Conservation (phyloP, 768 basidiomycete genomes). For the Pleurotus cornucopiae region DNA sequence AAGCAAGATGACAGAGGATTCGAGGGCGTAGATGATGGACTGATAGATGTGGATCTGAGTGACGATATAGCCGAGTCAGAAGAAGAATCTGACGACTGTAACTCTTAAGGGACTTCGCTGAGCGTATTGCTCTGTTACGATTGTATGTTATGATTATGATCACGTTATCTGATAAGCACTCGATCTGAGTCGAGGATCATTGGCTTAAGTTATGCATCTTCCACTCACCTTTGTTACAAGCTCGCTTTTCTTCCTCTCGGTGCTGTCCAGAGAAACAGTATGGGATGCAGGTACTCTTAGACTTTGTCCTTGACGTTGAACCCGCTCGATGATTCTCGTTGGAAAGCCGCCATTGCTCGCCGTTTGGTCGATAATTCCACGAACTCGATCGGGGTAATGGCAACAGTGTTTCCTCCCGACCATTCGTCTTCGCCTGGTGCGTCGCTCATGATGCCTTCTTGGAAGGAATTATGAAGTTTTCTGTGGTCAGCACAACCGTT, state of each 20-base stretch:
- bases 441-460: background rate
- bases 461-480: background rate
- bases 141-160: too few relatives aligned
- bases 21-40: conserved; percentile 36
- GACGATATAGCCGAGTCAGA: conserved; percentile 26
- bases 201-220: background rate
- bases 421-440: conserved; percentile 34
- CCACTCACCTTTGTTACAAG: background rate
- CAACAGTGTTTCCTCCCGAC: conserved; percentile 40
- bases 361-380: conserved; percentile 32
- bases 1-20: conserved; percentile 47
- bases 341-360: conserved; percentile 38
- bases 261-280: conserved; percentile 33
- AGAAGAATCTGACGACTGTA: background rate
- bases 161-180: conserved; percentile 6
- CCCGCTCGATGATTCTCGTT: background rate
- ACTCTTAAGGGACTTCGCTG: too few relatives aligned
- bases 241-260: background rate
- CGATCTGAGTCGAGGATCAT: conserved; percentile 1
- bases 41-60: conserved; percentile 47
- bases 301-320: conserved; percentile 1
- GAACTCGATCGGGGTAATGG: conserved; percentile 43
- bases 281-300: conserved; percentile 40
- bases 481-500: conserved; percentile 37
- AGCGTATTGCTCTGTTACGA: too few relatives aligned